Conservation (phyloP, 495 filamentous ascomycete species). For the Penicillium herquei region DNA sequence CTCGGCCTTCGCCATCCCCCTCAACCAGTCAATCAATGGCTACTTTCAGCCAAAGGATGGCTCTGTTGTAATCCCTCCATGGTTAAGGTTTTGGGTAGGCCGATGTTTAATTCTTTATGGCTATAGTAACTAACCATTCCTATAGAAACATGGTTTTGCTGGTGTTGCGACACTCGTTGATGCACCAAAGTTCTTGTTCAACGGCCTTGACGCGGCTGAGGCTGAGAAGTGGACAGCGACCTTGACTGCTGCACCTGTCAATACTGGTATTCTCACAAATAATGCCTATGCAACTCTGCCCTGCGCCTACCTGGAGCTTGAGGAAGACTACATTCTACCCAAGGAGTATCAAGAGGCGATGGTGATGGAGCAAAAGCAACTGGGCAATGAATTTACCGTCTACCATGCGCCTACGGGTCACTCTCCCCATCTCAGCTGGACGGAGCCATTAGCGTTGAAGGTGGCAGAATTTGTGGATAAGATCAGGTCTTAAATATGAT, state of each 20-base stretch:
- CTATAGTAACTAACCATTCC: neutral
- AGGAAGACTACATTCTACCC: constrained; percentile 23
- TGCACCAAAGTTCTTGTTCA: constrained; percentile 23
- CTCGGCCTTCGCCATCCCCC: constrained; percentile 29
- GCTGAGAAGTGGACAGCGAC: constrained; percentile 25
- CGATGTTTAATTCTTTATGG: neutral
- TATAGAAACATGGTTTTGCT: constrained; percentile 20
- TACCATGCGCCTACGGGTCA: constrained; percentile 25
- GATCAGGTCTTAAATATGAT: neutral
- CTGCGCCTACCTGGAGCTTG: constrained; percentile 33
- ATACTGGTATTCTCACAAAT: constrained; percentile 27
- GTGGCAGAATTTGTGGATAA: constrained; percentile 17
- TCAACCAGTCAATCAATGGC: constrained; percentile 27
- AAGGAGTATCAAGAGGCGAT: constrained; percentile 31
- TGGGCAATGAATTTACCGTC: constrained; percentile 17
- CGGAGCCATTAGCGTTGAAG: constrained; percentile 16
- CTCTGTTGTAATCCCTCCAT: constrained; percentile 14
- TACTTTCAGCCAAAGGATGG: constrained; percentile 31
- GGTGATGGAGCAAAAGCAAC: constrained; percentile 18
- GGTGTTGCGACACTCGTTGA: constrained; percentile 23
- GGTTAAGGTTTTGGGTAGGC: constrained; percentile 26
- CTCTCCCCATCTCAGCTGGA: constrained; percentile 30
- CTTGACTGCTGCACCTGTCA: constrained; percentile 33
- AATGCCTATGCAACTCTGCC: constrained; percentile 31
- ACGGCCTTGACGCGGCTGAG: constrained; percentile 15